phyloP scores from a whole-genome alignment of 2,329 filamentous ascomycete species.

The Escovopsis sp. region DNA sequence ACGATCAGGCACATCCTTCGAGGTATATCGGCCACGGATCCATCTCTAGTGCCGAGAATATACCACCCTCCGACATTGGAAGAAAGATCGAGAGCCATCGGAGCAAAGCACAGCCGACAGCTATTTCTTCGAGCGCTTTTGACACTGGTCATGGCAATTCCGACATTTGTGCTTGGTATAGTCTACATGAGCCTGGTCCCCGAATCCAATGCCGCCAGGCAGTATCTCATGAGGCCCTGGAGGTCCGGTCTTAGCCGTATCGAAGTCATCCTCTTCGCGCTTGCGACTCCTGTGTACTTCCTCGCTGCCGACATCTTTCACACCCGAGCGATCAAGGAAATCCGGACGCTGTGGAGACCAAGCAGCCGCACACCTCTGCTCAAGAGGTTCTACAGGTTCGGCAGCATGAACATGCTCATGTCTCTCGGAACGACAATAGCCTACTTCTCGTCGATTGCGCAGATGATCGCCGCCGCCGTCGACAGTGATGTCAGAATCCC shows the following conservation, averaged over 20 bases:
- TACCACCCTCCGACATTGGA: conserved; percentile 74
- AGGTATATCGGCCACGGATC: conserved; percentile 51
- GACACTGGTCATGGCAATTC: conserved; percentile 56
- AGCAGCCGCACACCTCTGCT: conserved; percentile 59
- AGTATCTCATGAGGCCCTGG: conserved; percentile 57
- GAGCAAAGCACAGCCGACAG: conserved; percentile 51
- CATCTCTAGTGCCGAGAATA: conserved; percentile 51
- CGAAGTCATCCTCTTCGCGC: conserved; percentile 65
- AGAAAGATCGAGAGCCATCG: conserved; percentile 62
- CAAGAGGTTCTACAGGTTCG: conserved; percentile 76
- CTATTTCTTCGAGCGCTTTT: conserved; percentile 58
- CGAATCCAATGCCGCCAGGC: conserved; percentile 37
- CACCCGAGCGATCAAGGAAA: conserved; percentile 60
- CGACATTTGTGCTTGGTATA: conserved; percentile 76
- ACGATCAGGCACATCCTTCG: conserved; percentile 63
- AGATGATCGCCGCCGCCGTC: conserved; percentile 52
- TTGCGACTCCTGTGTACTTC: conserved; percentile 78
- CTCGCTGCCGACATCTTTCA: conserved; percentile 81
- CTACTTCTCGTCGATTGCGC: conserved; percentile 67
- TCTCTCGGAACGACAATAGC: conserved; percentile 79
- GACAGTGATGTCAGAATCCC: conserved; percentile 23
- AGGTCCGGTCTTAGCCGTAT: conserved; percentile 58
- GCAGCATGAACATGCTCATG: conserved; percentile 93
- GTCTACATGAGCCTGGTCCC: conserved; percentile 78
- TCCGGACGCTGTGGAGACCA: conserved; percentile 61